Evolutionary conservation across 352 stramenopile species (phyloP), one percentile per base, ranked within the genome.

Genomic region (Phytophthora fragariae): DNA sequence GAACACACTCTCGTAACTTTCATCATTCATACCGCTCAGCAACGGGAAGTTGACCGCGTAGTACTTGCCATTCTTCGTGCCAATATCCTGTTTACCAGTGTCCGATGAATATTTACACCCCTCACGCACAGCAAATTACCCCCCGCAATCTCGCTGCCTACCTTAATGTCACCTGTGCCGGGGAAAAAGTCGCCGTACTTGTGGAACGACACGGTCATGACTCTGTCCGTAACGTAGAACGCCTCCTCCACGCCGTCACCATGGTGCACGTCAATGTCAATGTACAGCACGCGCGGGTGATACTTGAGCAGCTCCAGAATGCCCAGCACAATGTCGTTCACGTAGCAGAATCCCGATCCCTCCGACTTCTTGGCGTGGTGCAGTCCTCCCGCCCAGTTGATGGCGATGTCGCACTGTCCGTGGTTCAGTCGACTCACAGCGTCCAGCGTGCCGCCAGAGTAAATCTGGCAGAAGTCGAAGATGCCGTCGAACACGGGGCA

Each of bases 101-200:
- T 44, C 2, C 2, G 8, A 12, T 67, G 2, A 70, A 17, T 5
- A 41, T 59, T 39, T 46, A 33, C 17, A 21, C n/a, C 49, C 15
- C 49, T 3, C 37, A 17, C 37, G n/a, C 11, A 44, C 5, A 44
- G 37, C 9, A 41, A 44, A 46, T 7, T 52, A 65, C 17, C 31
- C 24, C n/a, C 1, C 29, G 2, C 1, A 29, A 49, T 53, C 41
- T n/a, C 31, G 14, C 17, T 2, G 15, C 65, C 11, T 44, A 88
- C 81, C 72, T 92, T 92, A 63, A 93, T 86, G 27, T 98, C 94
- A 17, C 98, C 98, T 6, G 98, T 99, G 33, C 97, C 97, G 1
- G 98, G 98, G 80, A 99, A 99, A 81, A 99, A 99, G 63, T 99
- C 97, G 39, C 98, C 98, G 73, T 99, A 99, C 65, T 99, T 99